Evolutionary conservation across 352 stramenopile genomes (phyloP), one percentile per base, ranked within the genome.

Genomic region (Globisporangium takayamanum): DNA sequence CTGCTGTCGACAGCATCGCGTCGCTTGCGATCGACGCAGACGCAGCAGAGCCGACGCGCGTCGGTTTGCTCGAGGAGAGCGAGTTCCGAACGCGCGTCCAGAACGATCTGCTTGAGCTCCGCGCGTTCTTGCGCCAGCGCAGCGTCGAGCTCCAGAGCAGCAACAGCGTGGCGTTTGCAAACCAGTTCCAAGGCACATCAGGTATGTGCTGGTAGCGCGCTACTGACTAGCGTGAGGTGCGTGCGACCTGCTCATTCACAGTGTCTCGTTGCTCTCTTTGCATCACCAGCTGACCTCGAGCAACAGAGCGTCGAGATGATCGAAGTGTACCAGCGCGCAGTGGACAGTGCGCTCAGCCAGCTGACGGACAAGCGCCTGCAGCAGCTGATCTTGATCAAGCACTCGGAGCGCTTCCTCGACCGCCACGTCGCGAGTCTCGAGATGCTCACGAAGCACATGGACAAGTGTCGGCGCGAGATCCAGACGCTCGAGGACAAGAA

Each of bases 41-140:
- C 39, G 18, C 6, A 26, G 30, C 25, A 49, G 59, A 69, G 28
- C 18, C 50, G 41, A 76, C 79, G 5, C 78, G 78, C 45, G 78
- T 87, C 7, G 70, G 57, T 10, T 66, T 89, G 46, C 57, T 91
- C 30, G 66, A 61, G n/a, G 65, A 82, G 25, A 78, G 63, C 36
- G 79, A 86, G 5, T 85, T 88, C 39, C 78, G 83, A 5, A 72
- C 72, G 12, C 69, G 74, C 46, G 65, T 87, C 14, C 68, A 84
- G 30, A 92, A 93, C 57, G 77, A 93, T 64, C 56, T 93, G 28
- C 62, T 89, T n/a, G 83, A 93, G 56, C 62, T 93, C 7, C 75
- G 70, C 33, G 69, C 71, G 12, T 93, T 93, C 63, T 55, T 93
- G 22, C 60, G 55, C 18, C 80, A 90, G 63, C 74, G 80, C 0